phyloP scores from a whole-genome alignment of 495 filamentous ascomycete genomes.

The Penicillium robsamsonii region DNA sequence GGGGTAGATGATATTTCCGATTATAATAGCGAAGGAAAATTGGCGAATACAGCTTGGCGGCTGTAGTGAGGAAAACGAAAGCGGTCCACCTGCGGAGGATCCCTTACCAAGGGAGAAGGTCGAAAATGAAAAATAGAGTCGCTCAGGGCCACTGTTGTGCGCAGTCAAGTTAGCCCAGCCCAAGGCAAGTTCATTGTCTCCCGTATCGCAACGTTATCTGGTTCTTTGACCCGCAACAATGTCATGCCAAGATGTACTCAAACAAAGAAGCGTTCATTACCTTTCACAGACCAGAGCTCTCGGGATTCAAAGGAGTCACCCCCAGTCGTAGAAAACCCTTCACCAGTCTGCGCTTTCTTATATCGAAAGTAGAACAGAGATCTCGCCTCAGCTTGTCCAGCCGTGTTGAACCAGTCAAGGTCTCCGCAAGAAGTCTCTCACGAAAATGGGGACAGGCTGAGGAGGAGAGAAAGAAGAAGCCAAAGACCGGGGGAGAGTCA shows the following conservation, averaged over 20 bases:
- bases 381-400: slow-evolving; percentile 41
- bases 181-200: slow-evolving; percentile 7
- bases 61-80: slow-evolving; percentile 22
- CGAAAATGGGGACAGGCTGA: slow-evolving; percentile 42
- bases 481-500: slow-evolving; percentile 19
- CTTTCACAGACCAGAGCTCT: slow-evolving; percentile 32
- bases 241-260: slow-evolving; percentile 7
- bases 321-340: slow-evolving; percentile 31
- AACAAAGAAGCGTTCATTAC: slow-evolving; percentile 30
- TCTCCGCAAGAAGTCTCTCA: slow-evolving; percentile 46
- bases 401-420: slow-evolving; percentile 51
- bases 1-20: slow-evolving; percentile 43
- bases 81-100: slow-evolving; percentile 3
- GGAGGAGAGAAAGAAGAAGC: slow-evolving; percentile 22
- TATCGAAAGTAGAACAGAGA: slow-evolving; percentile 21
- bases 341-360: slow-evolving; percentile 28
- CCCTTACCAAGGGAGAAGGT: slow-evolving; percentile 3
- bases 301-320: slow-evolving; percentile 20
- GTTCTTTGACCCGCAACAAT: slow-evolving; percentile 9
- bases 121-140: background rate
- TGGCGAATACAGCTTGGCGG: slow-evolving; percentile 66
- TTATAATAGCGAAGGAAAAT: slow-evolving; percentile 56
- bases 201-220: slow-evolving; percentile 6
- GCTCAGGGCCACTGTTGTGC: slow-evolving; percentile 7
- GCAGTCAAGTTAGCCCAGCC: slow-evolving; percentile 11